Conservation (phyloP, 805 yeast species). For the Teunomyces funiuensis region DNA sequence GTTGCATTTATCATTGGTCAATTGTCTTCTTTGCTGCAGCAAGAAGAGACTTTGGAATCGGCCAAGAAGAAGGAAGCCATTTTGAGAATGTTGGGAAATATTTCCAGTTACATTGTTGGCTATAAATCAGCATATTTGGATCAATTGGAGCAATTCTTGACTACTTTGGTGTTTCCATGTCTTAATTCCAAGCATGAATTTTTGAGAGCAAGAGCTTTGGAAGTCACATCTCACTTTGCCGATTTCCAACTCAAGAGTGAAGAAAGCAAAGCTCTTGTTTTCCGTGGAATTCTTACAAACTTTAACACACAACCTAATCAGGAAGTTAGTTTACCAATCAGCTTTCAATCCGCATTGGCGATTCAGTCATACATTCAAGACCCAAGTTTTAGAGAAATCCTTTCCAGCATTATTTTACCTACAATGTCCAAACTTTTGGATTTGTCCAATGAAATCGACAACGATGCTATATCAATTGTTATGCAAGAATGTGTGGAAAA, state of each 20-base stretch:
- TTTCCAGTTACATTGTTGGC: slow-evolving; percentile 57
- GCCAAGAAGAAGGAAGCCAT: slow-evolving; percentile 74
- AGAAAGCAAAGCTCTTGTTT: slow-evolving; percentile 24
- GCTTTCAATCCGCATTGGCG: slow-evolving; percentile 81
- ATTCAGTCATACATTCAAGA: slow-evolving; percentile 73
- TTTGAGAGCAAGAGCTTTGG: slow-evolving; percentile 73
- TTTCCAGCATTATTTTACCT: slow-evolving; percentile 68
- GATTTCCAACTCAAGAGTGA: slow-evolving; percentile 49
- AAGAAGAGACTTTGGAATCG: slow-evolving; percentile 44
- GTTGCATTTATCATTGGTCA: slow-evolving; percentile 58
- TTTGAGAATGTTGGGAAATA: slow-evolving; percentile 72
- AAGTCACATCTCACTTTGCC: slow-evolving; percentile 64
- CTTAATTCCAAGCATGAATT: slow-evolving; percentile 62
- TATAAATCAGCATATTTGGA: slow-evolving; percentile 55
- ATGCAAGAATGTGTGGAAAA: slow-evolving; percentile 95
- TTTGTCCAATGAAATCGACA: slow-evolving; percentile 77
- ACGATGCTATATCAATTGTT: slow-evolving; percentile 82
- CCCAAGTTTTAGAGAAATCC: slow-evolving; percentile 64
- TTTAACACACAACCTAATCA: slow-evolving; percentile 22
- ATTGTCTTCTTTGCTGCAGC: slow-evolving; percentile 34
- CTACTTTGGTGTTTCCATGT: slow-evolving; percentile 67
- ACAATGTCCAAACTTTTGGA: slow-evolving; percentile 78
- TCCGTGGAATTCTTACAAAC: slow-evolving; percentile 34
- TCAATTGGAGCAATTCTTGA: slow-evolving; percentile 70
- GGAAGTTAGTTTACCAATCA: slow-evolving; percentile 60